Base-by-base conservation (phyloP, 2,329 filamentous ascomycete species). In the Neofusicoccum parvum region DNA sequence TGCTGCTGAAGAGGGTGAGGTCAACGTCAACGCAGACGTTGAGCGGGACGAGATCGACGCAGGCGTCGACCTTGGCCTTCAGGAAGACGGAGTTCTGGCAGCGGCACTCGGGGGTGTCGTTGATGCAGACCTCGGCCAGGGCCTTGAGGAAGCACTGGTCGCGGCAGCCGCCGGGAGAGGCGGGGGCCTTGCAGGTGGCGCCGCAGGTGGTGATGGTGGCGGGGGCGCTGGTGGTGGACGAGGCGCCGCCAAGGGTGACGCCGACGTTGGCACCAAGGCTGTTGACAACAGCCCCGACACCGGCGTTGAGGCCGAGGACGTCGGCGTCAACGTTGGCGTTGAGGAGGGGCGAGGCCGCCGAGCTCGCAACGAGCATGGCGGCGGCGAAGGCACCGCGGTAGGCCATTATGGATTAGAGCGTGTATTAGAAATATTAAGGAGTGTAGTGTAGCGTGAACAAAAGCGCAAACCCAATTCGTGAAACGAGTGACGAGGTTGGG, bases 61-160 rank as follows among this genome's bases (percentile, higher is more conserved):
- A 65, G 62, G 62, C 62, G 17, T 48, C 41, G 10, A 65, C 62
- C 23, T 20, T 14, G 36, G 62, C 62, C 62, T 58, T 39, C n/a
- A 65, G 62, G 50, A 65, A 41, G 43, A 65, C 62, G n/a, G 41
- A 27, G 62, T 65, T 65, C 50, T 56, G 32, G 62, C 62, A 65
- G 34, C 62, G 62, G 51, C 62, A 65, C 51, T 56, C 50, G 50
- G 62, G 62, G 14, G 51, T 41, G 62, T 65, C 62, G 41, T 56
- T 39, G 34, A 65, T 9, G 20, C 62, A 65, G 20, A 65, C 50
- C 41, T 65, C 51, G 15, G 62, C 62, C 17, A 65, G 62, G 17
- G 62, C 62, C 50, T 58, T 65, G 12, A 65, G 43, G 62, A 65
- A 65, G 62, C 62, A 65, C 62, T 65, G 41, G 37, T 65, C 62